A percentile compares a stretch with the other conserved stretches of the same genome.
Evolutionary conservation across 352 stramenopile species (phyloP).

Genomic region (Globisporangium mamillatum): DNA sequence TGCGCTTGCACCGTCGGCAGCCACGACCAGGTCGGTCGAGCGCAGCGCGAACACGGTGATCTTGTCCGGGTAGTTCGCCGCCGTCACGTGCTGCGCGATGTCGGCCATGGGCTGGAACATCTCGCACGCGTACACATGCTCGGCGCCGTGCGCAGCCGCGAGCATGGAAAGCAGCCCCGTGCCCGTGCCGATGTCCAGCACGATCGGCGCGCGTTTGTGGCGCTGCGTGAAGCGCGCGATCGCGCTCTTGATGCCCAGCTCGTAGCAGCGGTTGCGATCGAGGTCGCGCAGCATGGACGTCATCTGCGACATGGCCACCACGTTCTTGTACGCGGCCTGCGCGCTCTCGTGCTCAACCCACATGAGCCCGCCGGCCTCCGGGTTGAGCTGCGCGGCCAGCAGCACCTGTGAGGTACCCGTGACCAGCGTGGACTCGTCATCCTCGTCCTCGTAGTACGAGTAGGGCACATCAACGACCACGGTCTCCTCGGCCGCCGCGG

Average conservation of each 20-base stretch:
- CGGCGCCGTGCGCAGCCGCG: constrained; percentile 77
- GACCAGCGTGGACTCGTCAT: constrained; percentile 51
- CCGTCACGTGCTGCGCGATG: constrained; percentile 71
- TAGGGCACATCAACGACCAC: constrained; percentile 82
- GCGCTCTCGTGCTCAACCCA: constrained; percentile 69
- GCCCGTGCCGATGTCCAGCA: constrained; percentile 82
- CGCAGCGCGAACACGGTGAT: constrained; percentile 78
- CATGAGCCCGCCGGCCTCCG: constrained; percentile 70
- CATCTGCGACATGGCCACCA: constrained; percentile 87
- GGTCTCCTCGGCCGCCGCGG: constrained; percentile 71
- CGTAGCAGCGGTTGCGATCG: constrained; percentile 78
- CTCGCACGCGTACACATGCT: constrained; percentile 91
- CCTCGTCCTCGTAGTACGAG: constrained; percentile 70
- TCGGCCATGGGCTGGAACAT: constrained; percentile 87
- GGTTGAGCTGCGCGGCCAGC: constrained; percentile 70
- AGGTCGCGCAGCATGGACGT: constrained; percentile 82
- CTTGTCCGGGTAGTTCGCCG: constrained; percentile 58
- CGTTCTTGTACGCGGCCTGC: constrained; percentile 73
- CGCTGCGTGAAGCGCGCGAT: constrained; percentile 52
- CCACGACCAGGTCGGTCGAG: constrained; percentile 69
- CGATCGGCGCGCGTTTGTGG: constrained; percentile 46
- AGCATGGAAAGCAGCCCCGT: constrained; percentile 88
- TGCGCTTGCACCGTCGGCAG: constrained; percentile 2
- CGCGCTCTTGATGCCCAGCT: constrained; percentile 58
- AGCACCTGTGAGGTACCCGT: constrained; percentile 66